Conservation (phyloP, 2,329 filamentous ascomycete genomes). For the Fusarium torulosum region DNA sequence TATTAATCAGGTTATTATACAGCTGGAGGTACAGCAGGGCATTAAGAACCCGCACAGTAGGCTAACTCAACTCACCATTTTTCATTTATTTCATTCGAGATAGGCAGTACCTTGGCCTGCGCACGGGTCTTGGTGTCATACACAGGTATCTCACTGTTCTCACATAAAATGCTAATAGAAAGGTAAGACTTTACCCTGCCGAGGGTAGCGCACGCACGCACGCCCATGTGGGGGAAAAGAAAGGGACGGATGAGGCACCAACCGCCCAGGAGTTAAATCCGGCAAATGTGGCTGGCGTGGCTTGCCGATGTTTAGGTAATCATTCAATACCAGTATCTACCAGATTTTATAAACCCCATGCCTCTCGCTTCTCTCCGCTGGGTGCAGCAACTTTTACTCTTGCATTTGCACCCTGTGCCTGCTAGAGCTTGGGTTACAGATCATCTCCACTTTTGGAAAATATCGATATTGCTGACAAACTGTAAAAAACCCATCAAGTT, state of each 20-base stretch:
- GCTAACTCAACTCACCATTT: no score
- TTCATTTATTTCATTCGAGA: no score
- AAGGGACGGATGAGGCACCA: constrained; percentile 1
- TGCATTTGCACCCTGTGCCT: not conserved
- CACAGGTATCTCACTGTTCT: no score
- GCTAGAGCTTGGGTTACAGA: not conserved
- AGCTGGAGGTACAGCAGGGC: not conserved
- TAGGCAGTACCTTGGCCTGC: not conserved
- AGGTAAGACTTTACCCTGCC: constrained; percentile 11
- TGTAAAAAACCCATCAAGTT: constrained; percentile 1
- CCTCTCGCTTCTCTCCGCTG: constrained; percentile 12
- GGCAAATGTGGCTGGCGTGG: not conserved
- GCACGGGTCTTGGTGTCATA: not conserved
- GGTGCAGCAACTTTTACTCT: not conserved
- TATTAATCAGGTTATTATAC: not conserved
- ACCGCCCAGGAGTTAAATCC: constrained; percentile 19
- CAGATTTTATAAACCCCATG: not conserved
- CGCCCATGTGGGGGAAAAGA: constrained; percentile 18
- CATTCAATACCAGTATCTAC: no score
- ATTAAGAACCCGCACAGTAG: not conserved
- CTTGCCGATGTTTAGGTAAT: no score
- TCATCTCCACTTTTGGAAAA: constrained; percentile 13
- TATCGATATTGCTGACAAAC: not conserved
- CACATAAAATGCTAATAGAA: no score
- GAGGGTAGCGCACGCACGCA: constrained; percentile 10